Evolutionary conservation across 1,284 basidiomycete genomes (phyloP).

Genomic region (Bondarzewia mesenterica): DNA sequence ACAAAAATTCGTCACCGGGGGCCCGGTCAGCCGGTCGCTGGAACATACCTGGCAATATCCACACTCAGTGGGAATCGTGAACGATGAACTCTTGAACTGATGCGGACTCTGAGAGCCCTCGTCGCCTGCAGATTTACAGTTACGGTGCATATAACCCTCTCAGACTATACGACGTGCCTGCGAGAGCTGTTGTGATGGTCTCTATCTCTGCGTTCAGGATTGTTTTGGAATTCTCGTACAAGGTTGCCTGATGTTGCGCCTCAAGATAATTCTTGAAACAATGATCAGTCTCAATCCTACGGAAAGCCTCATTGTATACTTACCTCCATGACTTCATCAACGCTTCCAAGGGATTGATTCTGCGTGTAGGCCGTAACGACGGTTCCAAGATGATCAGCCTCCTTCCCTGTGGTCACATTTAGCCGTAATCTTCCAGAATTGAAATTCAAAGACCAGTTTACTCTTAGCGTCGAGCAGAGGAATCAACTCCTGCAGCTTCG

Average conservation of each 20-base stretch:
- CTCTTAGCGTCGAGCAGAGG: slow-evolving; percentile 54
- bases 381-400: slow-evolving; percentile 44
- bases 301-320: slow-evolving; percentile 18
- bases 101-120: slow-evolving; percentile 65
- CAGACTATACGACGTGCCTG: slow-evolving; percentile 37
- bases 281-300: not conserved
- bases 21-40: not conserved
- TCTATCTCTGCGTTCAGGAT: slow-evolving; percentile 31
- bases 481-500: slow-evolving; percentile 51
- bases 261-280: slow-evolving; percentile 53
- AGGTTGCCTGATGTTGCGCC: slow-evolving; percentile 49
- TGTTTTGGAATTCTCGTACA: slow-evolving; percentile 47
- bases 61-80: slow-evolving; percentile 77
- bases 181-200: slow-evolving; percentile 36
- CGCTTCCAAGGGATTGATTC: slow-evolving; percentile 47
- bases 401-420: slow-evolving; percentile 34
- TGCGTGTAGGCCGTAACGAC: slow-evolving; percentile 43
- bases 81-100: slow-evolving; percentile 74
- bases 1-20: not conserved
- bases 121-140: slow-evolving; percentile 46
- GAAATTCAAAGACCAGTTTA: slow-evolving; percentile 25
- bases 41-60: slow-evolving; percentile 66
- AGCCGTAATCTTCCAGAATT: not conserved
- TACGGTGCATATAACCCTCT: not conserved
- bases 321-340: slow-evolving; percentile 62